phyloP scores from a whole-genome alignment of 2,329 filamentous ascomycete species.

The Cercospora sp. region DNA sequence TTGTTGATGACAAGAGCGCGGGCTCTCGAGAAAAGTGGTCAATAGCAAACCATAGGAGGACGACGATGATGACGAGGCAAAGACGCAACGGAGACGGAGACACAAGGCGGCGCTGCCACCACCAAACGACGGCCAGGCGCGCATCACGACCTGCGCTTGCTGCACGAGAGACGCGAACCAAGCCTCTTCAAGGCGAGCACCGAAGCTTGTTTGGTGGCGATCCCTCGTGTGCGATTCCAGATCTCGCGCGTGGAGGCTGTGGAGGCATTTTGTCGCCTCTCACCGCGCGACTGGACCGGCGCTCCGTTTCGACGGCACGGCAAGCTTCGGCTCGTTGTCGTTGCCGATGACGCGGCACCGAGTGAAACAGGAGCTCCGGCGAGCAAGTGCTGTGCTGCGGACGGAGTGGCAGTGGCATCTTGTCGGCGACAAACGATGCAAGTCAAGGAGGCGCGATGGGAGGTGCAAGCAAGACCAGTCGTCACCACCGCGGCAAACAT shows the following conservation, averaged over 20 bases:
- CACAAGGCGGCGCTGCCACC: background rate
- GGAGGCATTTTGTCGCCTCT: background rate
- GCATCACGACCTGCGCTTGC: background rate
- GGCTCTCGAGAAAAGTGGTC: background rate
- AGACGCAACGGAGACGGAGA: background rate
- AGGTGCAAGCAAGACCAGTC: background rate
- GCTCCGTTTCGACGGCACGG: background rate
- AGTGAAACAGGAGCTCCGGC: background rate
- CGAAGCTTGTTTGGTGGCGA: background rate
- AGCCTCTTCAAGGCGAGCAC: conserved; percentile 2
- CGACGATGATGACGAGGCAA: background rate
- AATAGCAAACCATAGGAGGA: background rate
- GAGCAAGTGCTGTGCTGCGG: background rate
- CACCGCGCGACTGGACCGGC: background rate
- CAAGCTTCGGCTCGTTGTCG: background rate
- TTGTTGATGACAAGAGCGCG: background rate
- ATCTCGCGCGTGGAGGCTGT: background rate
- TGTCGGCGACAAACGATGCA: background rate
- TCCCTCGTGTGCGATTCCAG: background rate
- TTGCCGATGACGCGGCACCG: background rate
- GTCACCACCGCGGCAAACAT: too few species aligned
- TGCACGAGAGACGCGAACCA: background rate
- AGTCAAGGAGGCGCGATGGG: background rate
- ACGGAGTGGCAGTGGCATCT: background rate
- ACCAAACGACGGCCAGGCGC: background rate